Evolutionary conservation across 192 early-diverging fungal species (phyloP), one percentile per base, ranked within the genome.

Genomic region (Entomortierella chlamydospora): DNA sequence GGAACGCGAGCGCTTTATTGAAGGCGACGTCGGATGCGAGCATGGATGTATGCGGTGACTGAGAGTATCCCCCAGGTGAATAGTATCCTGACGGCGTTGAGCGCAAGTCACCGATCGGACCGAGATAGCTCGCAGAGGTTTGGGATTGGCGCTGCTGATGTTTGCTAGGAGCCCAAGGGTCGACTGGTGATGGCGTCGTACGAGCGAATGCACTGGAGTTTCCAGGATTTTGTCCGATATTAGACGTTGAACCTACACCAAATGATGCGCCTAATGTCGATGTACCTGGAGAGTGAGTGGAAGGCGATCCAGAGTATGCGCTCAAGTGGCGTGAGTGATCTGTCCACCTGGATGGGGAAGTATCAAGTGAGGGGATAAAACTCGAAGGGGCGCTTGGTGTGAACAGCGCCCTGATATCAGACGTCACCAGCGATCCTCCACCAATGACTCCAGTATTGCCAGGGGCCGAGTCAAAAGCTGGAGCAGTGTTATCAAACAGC

Each of bases 51-150:
- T 64, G 70, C 12, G 52, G 73, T 13, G 50, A 34, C 30, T 61
- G 66, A 17, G 73, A 33, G 17, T 61, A 61, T 23, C 65, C 53
- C 3, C 64, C 39, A 39, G 65, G 61, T 52, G 60, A 50, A 57
- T 77, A 77, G 61, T 63, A 68, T 41, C 71, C 66, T 18, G 65
- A 31, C 2, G 57, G 34, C 6, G 66, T 53, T 17, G 60, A 62
- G 23, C 73, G 59, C 18, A 64, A 49, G n/a, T 79, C 65, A 23
- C 76, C 76, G 31, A 79, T 70, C 2, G 76, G 43, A 7, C 67
- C 63, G 11, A 70, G 60, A 31, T 62, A 68, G 18, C 61, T 50
- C 18, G 23, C 54, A 30, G 73, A 30, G 2, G 52, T 22, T 2
- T 59, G 62, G n/a, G 47, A 58, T 12, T 61, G 73, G 10, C 59